A percentile compares a stretch with the other conserved stretches of the same genome.
Conservation (phyloP, 345 rosid species). For the Raphanus sativus region DNA sequence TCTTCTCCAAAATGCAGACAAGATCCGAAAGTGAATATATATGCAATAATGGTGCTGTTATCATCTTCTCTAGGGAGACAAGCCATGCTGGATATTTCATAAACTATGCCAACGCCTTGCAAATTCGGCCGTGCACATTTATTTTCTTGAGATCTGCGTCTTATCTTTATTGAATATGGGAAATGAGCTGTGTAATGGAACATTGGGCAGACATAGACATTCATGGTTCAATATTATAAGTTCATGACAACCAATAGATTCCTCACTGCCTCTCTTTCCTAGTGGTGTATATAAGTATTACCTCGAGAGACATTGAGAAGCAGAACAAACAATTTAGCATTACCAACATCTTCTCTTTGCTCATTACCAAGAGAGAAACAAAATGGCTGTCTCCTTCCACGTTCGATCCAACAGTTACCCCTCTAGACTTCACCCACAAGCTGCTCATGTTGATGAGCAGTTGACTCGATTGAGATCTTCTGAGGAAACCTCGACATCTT, state of each 20-base stretch:
- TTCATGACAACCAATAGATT: neutral
- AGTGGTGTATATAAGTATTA: neutral
- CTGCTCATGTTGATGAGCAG: neutral
- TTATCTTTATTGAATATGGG: constrained; percentile 3
- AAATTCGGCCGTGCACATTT: neutral
- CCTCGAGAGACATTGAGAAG: neutral
- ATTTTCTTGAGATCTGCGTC: constrained; percentile 8
- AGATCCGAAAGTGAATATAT: constrained; percentile 5
- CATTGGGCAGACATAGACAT: neutral
- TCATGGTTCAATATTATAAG: neutral
- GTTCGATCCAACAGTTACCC: neutral
- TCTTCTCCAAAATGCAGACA: neutral
- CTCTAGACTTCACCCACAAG: neutral
- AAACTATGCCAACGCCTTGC: neutral
- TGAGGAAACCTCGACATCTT: neutral
- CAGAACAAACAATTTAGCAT: neutral
- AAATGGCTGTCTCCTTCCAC: neutral
- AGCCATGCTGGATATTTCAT: neutral
- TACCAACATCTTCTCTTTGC: neutral
- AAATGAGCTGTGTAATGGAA: constrained; percentile 6
- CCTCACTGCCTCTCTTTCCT: neutral
- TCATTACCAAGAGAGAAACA: neutral
- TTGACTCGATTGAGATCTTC: neutral
- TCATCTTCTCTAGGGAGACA: constrained; percentile 3
- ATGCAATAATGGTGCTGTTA: constrained; percentile 9